Base-by-base conservation (phyloP, 2,329 filamentous ascomycete genomes). In the Penicillium sp. region DNA sequence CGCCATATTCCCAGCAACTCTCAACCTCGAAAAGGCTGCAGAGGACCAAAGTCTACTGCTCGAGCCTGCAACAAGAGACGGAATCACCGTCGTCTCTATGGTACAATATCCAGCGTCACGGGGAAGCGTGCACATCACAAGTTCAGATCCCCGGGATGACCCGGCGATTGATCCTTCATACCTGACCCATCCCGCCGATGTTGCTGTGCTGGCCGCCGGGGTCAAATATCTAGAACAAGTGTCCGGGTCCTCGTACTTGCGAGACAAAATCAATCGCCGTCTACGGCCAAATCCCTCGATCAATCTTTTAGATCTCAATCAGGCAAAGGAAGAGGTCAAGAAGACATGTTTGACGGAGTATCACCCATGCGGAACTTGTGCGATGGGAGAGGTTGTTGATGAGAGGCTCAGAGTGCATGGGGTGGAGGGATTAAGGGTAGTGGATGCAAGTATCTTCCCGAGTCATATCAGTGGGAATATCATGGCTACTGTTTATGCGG, bases 361-460 rank as follows among this genome's bases (percentile, higher is more conserved):
- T 23, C 62, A 64, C 51, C 46, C 53, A 5, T 48, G 43, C 8
- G 60, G 62, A 3, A 68, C 63, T 11, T 68, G 66, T 51, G 63
- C 68, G 8, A 69, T 70, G 58, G 62, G 65, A 14, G 58, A 63
- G 29, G 67, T 68, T 8, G 64, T 70, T 21, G 62, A 69, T 51
- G 56, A 61, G 34, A 46, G 55, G 21, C 48, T 70, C 52, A 47
- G 48, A 9, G 67, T 69, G 3, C 55, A 65, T 16, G 65, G 65
- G 4, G 62, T 61, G 2, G 52, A 43, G 11, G 58, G 60, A 16
- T 37, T 70, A 33, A 47, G 63, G 26, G 56, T 68, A 11, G 54
- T 59, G 7, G 66, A 69, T 49, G 65, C 64, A 2, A 66, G 62
- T 44, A 51, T 69, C 31, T 58, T 70, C 29, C 63, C 68, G 1